Percentiles rank a stretch among this genome's conserved stretches.
Evolutionary conservation across 805 yeast genomes (phyloP).

Genomic region (Pichia eremophila): DNA sequence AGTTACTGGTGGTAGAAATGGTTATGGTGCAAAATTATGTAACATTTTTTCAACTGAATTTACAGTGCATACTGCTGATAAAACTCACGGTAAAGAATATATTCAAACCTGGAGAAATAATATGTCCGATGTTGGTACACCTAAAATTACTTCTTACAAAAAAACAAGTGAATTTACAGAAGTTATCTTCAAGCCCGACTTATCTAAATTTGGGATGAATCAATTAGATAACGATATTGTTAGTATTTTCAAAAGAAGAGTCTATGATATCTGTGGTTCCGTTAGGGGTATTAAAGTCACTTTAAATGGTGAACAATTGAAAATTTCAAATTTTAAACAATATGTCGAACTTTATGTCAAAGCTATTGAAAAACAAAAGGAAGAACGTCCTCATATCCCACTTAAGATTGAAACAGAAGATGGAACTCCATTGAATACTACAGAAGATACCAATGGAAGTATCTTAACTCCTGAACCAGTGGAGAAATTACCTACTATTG

Average conservation of each 20-base stretch:
- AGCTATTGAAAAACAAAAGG: slow-evolving; percentile 51
- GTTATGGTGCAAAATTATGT: slow-evolving; percentile 96
- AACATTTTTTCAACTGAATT: slow-evolving; percentile 90
- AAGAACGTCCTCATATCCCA: slow-evolving; percentile 17
- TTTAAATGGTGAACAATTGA: slow-evolving; percentile 65
- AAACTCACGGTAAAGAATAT: slow-evolving; percentile 49
- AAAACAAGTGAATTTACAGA: slow-evolving; percentile 72
- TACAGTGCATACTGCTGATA: slow-evolving; percentile 81
- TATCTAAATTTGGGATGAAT: slow-evolving; percentile 78
- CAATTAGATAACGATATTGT: slow-evolving; percentile 71
- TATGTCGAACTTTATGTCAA: slow-evolving; percentile 86
- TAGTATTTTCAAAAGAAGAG: slow-evolving; percentile 85
- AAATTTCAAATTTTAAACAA: slow-evolving; percentile 66
- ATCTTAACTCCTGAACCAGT: slow-evolving; percentile 8
- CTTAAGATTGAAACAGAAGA: slow-evolving; percentile 4
- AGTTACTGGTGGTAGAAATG: slow-evolving; percentile 98
- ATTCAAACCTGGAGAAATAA: slow-evolving; percentile 80
- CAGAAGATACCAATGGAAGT: slow-evolving; percentile 7
- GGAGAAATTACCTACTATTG: slow-evolving; percentile 45
- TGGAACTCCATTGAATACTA: background rate
- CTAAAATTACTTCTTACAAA: slow-evolving; percentile 54
- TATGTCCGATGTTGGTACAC: slow-evolving; percentile 71
- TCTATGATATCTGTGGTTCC: slow-evolving; percentile 91
- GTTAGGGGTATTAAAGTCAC: slow-evolving; percentile 72
- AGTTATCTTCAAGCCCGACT: slow-evolving; percentile 82